Evolutionary conservation across 2,329 filamentous ascomycete genomes (phyloP), one percentile per base, ranked within the genome.

Genomic region (Aspergillus sp.): DNA sequence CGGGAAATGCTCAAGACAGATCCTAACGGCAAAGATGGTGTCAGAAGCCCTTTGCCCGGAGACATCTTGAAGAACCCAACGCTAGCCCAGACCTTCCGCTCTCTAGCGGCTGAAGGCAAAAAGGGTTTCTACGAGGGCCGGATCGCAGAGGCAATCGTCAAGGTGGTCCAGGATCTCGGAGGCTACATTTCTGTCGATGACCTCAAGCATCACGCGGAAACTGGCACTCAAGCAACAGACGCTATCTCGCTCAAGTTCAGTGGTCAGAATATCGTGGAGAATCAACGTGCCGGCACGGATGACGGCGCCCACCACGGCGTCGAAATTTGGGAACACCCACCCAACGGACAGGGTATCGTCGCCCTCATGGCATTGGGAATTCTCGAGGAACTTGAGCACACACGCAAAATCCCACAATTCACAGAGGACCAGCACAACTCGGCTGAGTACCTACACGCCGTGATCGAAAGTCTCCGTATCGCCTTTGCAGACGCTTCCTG

Each of bases 281-380:
- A 65, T 0, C 74, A 77, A 35, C 65, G 64, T 7, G 53, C 69
- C 35, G 71, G 71, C 45, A 70, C 74, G 7, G 66, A 74, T 33
- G 71, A 70, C 30, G 61, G 67, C 33, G 61, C 67, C 33, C 49
- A 69, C 52, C 64, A 72, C 60, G 73, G 68, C 7, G 78, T 96
- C 38, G 84, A 95, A 62, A 74, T 98, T 0, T 97, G 91, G 91
- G 93, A 98, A 63, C 91, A 97, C 64, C 90, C 91, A 32, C 93
- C 93, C 7, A 97, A 97, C 60, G 90, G 93, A 0, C 93, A 97
- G 69, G 93, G 93, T 1, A 90, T 97, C 54, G 88, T 97, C 2
- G 93, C 93, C 0, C 74, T 97, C 27, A 95, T 97, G 85, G 88
- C 93, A 0, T 75, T 98, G 0, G 93, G 93, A 1, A 95, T 97